Evolutionary conservation across 768 basidiomycete species (phyloP).

Genomic region (Auriscalpium microsporum): DNA sequence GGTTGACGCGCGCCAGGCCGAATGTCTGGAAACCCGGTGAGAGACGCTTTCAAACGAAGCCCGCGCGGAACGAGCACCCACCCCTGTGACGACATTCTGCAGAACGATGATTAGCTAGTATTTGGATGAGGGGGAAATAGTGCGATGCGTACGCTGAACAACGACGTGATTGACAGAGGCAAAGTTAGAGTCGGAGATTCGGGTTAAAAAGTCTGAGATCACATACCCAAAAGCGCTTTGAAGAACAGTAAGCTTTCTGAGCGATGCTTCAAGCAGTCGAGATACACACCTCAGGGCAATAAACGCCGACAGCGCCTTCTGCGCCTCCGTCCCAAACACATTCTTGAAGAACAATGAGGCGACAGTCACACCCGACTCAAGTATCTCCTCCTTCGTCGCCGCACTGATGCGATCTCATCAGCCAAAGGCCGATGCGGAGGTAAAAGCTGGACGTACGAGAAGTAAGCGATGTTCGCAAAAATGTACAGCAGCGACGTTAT

Average conservation of each 20-base stretch:
- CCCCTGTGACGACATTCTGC: neutral
- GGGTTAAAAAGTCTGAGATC: neutral
- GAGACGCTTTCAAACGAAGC: neutral
- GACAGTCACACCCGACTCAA: constrained; percentile 42
- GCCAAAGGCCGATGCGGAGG: neutral
- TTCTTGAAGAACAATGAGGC: constrained; percentile 52
- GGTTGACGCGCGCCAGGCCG: constrained; percentile 42
- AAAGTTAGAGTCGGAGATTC: neutral
- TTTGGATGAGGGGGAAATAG: neutral
- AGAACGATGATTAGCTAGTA: neutral
- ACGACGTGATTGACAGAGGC: neutral
- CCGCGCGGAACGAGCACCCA: neutral
- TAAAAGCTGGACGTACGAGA: constrained; percentile 28
- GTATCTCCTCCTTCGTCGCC: constrained; percentile 40
- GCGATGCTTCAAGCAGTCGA: neutral
- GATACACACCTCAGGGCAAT: constrained; percentile 42
- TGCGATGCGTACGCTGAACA: neutral
- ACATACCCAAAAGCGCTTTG: neutral
- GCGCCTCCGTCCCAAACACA: constrained; percentile 45
- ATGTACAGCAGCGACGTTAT: constrained; percentile 47
- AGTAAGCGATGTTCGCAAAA: constrained; percentile 52
- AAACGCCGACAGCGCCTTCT: constrained; percentile 48
- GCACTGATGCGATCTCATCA: constrained; percentile 19
- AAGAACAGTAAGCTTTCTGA: neutral
- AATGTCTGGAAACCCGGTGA: constrained; percentile 32